Evolutionary conservation across 1,284 basidiomycete species (phyloP).

Genomic region (Pterulicium gracile): DNA sequence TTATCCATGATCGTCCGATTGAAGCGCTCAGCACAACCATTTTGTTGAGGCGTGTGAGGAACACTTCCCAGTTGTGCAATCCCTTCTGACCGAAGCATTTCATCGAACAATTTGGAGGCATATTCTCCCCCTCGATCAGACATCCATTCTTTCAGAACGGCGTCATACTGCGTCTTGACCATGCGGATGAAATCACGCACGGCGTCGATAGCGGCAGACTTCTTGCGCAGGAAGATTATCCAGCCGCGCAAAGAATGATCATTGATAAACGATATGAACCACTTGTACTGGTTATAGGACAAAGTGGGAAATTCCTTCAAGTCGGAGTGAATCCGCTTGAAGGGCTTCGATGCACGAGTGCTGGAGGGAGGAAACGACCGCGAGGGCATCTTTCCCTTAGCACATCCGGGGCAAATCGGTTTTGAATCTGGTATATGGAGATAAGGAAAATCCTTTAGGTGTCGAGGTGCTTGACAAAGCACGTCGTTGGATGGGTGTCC

Average conservation of each 20-base stretch:
- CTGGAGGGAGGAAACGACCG: constrained; percentile 11
- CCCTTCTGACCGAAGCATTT: constrained; percentile 10
- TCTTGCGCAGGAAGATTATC: constrained; percentile 3
- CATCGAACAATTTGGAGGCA: constrained; percentile 8
- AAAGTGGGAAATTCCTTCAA: constrained; percentile 13
- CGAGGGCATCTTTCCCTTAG: constrained; percentile 14
- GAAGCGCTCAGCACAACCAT: constrained; percentile 10
- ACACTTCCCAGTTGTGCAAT: constrained; percentile 5
- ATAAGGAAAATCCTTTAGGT: constrained; percentile 9
- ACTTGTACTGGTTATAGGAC: constrained; percentile 17
- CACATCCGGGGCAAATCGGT: constrained; percentile 15
- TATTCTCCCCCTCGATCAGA: constrained; percentile 16
- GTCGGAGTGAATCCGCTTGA: constrained; percentile 18
- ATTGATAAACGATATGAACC: constrained; percentile 19
- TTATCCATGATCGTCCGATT: constrained; percentile 9
- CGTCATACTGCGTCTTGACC: constrained; percentile 17
- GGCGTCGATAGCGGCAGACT: not conserved
- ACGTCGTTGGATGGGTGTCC: constrained; percentile 11
- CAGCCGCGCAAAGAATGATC: constrained; percentile 15
- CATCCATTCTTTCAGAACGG: constrained; percentile 10
- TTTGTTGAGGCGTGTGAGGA: constrained; percentile 10
- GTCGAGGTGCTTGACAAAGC: constrained; percentile 6
- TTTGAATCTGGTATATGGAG: constrained; percentile 9
- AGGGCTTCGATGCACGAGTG: constrained; percentile 8
- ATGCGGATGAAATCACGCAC: constrained; percentile 5